Conservation (phyloP, 1,284 basidiomycete species). For the Sanghuangporus baumii region DNA sequence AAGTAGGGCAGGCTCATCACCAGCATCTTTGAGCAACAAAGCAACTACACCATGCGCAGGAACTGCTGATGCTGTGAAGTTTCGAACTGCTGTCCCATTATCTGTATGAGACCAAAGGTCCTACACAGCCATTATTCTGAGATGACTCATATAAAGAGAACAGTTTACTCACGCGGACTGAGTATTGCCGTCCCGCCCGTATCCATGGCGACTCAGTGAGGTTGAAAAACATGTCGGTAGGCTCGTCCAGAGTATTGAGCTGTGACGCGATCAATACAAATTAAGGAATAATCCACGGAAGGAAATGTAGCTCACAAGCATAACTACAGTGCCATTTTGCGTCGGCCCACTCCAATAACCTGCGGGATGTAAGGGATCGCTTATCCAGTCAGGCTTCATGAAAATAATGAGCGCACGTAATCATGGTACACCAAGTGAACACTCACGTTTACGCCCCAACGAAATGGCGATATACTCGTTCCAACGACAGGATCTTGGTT, state of each 20-base stretch:
- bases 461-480: constrained; percentile 55
- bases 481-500: constrained; percentile 63
- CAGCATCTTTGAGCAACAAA: constrained; percentile 56
- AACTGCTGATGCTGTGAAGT: constrained; percentile 51
- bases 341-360: constrained; percentile 49
- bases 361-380: constrained; percentile 40
- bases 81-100: constrained; percentile 61
- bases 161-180: constrained; percentile 42
- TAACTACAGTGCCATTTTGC: constrained; percentile 46
- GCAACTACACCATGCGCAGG: constrained; percentile 69
- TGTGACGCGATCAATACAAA: constrained; percentile 20
- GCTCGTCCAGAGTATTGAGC: constrained; percentile 48
- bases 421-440: not conserved
- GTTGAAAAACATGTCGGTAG: constrained; percentile 54
- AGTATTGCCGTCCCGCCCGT: constrained; percentile 56
- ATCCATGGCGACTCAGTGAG: constrained; percentile 68
- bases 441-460: constrained; percentile 57
- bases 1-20: constrained; percentile 53
- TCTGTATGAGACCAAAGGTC: constrained; percentile 65
- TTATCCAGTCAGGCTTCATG: constrained; percentile 42
- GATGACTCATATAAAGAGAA: not conserved
- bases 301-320: constrained; percentile 38
- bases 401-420: not conserved
- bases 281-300: not conserved
- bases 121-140: constrained; percentile 28